Percentiles rank a stretch among this genome's conserved stretches.
Evolutionary conservation across 306 rosid genomes (phyloP).

Genomic region (Ormosia semicastrata): DNA sequence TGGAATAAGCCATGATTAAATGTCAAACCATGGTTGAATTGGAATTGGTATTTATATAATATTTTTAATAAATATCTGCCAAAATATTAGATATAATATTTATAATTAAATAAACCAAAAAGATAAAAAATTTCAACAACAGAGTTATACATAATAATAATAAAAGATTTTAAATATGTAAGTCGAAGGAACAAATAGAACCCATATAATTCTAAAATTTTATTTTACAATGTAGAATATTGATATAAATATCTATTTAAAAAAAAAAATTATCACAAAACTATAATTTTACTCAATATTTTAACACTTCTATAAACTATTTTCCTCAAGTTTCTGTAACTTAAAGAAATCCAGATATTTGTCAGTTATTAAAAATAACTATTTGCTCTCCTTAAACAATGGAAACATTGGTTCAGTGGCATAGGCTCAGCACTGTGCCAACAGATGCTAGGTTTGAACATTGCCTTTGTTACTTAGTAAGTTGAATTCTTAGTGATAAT

Average conservation of each 20-base stretch:
- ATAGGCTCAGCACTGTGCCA: neutral
- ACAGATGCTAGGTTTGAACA: neutral
- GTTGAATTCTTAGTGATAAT: neutral
- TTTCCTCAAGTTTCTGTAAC: neutral
- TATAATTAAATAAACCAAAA: neutral
- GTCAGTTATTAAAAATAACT: neutral
- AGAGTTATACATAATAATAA: neutral
- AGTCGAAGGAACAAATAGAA: neutral
- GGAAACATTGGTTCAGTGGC: neutral
- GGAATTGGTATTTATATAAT: neutral
- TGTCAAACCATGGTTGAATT: neutral
- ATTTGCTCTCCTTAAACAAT: neutral
- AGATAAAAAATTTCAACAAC: neutral
- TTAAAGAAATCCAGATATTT: neutral
- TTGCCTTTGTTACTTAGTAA: neutral
- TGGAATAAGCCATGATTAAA: neutral
- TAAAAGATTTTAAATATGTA: neutral
- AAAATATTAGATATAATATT: neutral
- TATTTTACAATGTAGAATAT: neutral
- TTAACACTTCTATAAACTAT: neutral
- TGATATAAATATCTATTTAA: neutral
- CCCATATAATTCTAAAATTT: neutral
- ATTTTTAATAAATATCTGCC: neutral
- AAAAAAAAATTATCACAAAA: neutral
- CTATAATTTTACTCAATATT: neutral